A percentile compares a stretch with the other conserved stretches of the same genome.
phyloP scores from a whole-genome alignment of 1,284 basidiomycete species.

The Ustilago cynodontis region DNA sequence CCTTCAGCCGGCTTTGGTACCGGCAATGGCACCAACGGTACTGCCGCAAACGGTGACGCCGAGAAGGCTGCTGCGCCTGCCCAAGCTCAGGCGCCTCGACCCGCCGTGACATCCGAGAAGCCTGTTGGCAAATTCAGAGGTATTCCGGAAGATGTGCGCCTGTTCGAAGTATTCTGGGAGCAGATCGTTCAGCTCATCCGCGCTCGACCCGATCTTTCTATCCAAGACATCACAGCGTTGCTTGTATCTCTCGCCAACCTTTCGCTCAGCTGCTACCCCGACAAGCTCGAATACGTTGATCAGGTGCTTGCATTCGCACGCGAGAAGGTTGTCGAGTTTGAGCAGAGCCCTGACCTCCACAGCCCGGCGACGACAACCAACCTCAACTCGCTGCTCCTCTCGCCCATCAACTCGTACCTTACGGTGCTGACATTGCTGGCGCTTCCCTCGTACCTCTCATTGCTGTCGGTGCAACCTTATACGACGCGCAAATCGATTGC shows the following conservation, averaged over 20 bases:
- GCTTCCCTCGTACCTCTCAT: slow-evolving; percentile 61
- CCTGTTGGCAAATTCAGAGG: slow-evolving; percentile 64
- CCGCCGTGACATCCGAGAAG: slow-evolving; percentile 29
- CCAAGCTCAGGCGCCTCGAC: slow-evolving; percentile 25
- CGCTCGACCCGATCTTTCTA: slow-evolving; percentile 68
- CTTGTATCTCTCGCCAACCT: slow-evolving; percentile 66
- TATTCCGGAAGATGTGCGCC: slow-evolving; percentile 67
- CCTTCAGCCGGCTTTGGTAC: slow-evolving; percentile 33
- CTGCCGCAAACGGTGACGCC: slow-evolving; percentile 27
- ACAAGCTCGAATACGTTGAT: slow-evolving; percentile 69
- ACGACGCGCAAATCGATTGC: slow-evolving; percentile 65
- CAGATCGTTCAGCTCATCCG: slow-evolving; percentile 68
- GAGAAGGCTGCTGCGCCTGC: slow-evolving; percentile 29
- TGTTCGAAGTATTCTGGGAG: slow-evolving; percentile 70
- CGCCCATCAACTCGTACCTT: slow-evolving; percentile 65
- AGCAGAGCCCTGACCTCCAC: slow-evolving; percentile 59
- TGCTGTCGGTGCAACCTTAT: slow-evolving; percentile 63
- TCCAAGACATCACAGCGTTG: slow-evolving; percentile 66
- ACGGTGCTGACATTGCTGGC: slow-evolving; percentile 66
- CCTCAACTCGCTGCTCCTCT: slow-evolving; percentile 64
- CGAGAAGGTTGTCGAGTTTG: slow-evolving; percentile 59
- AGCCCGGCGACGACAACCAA: slow-evolving; percentile 53
- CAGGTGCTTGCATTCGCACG: slow-evolving; percentile 68
- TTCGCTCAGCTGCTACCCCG: slow-evolving; percentile 68
- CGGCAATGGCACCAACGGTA: slow-evolving; percentile 17